Percentiles rank a stretch among this genome's conserved stretches.
These are phyloP conservation scores for Nymphaea thermarum DNA, from an alignment of 164 flowering plant species.

Conservation along the genomic window DNA sequence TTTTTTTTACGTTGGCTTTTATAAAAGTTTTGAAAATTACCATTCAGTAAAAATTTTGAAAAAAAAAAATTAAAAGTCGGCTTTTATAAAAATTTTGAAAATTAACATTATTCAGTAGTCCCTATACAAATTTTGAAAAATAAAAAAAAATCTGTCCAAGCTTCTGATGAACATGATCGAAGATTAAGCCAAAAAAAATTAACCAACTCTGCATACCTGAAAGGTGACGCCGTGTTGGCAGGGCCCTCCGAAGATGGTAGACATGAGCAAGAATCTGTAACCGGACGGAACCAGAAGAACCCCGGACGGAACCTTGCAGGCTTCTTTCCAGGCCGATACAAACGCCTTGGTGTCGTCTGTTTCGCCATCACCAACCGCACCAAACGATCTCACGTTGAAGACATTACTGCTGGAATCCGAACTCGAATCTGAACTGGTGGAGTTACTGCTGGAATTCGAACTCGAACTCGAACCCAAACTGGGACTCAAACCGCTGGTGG, in stretches of 20 bases:
- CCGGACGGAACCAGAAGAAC: conserved; percentile 44
- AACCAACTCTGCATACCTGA: conserved; percentile 35
- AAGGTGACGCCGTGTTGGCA: conserved; percentile 62
- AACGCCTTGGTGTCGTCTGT: conserved; percentile 92
- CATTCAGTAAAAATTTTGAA: background rate
- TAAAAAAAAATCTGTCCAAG: background rate
- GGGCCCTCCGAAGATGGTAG: conserved; percentile 80
- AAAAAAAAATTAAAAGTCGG: background rate
- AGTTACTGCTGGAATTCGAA: too few relatives aligned
- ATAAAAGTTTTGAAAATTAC: too few relatives aligned
- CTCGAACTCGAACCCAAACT: too few relatives aligned
- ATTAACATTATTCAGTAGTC: background rate
- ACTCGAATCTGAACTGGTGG: background rate
- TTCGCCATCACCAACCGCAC: conserved; percentile 83
- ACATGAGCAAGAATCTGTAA: conserved; percentile 55
- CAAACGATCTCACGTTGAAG: conserved; percentile 60
- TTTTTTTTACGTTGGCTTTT: too few relatives aligned
- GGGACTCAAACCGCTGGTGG: too few relatives aligned
- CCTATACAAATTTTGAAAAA: background rate
- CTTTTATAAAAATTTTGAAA: background rate
- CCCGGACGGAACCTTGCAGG: conserved; percentile 67
- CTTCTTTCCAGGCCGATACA: conserved; percentile 75
- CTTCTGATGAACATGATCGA: background rate
- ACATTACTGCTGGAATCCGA: conserved; percentile 9
- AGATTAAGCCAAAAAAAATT: background rate